Percentiles rank a stretch among this genome's conserved stretches.
Conservation (phyloP, 2,329 filamentous ascomycete genomes). For the Colletotrichum lentis region DNA sequence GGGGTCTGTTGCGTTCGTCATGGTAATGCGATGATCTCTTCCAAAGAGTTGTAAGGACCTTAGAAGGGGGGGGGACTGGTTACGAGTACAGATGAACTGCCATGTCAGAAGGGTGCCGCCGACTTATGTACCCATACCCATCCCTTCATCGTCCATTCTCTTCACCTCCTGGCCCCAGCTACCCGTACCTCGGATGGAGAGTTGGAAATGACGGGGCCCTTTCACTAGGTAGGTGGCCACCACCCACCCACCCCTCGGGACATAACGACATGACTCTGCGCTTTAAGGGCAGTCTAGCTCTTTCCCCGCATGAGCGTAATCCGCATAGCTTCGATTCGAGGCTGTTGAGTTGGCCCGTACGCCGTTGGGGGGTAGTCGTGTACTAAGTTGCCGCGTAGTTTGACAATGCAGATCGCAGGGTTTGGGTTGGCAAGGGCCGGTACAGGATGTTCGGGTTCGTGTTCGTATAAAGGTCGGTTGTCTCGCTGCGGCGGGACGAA, state of each 20-base stretch:
- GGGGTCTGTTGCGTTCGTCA: slow-evolving; percentile 20
- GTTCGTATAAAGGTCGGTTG: slow-evolving; percentile 23
- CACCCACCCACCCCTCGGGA: slow-evolving; percentile 7
- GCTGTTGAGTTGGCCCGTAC: not conserved
- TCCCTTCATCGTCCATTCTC: not conserved
- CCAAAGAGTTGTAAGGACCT: not conserved
- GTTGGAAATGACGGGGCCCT: too few species aligned
- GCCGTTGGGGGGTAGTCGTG: not conserved
- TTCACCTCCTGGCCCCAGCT: too few species aligned
- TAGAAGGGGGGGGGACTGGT: not conserved
- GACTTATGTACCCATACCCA: slow-evolving; percentile 10
- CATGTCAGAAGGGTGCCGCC: not conserved
- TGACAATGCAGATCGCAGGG: slow-evolving; percentile 16
- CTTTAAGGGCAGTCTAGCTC: not conserved
- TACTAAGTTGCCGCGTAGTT: slow-evolving; percentile 4
- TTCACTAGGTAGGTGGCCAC: not conserved
- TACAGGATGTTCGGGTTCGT: slow-evolving; percentile 25
- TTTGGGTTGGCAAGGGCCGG: slow-evolving; percentile 2
- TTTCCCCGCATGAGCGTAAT: slow-evolving; percentile 21
- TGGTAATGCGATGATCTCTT: slow-evolving; percentile 1
- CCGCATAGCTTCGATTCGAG: slow-evolving; percentile 10
- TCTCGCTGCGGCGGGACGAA: slow-evolving; percentile 12
- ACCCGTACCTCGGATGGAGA: too few species aligned
- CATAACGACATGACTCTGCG: not conserved
- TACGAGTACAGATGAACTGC: slow-evolving; percentile 1